phyloP scores from a whole-genome alignment of 805 yeast genomes.

The Starmerella apicola region DNA sequence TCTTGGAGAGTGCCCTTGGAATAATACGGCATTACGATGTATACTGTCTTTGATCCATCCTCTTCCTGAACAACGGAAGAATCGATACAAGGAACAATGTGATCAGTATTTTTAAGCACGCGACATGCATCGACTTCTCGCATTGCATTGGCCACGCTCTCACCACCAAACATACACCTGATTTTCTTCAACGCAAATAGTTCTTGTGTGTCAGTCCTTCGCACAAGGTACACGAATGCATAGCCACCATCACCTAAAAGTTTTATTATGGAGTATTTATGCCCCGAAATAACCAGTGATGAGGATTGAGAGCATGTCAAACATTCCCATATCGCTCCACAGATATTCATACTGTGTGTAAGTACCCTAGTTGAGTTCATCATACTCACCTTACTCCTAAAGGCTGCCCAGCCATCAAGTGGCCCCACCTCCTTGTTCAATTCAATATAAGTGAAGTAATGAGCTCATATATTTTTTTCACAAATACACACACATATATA shows the following conservation, averaged over 20 bases:
- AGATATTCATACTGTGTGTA: no score
- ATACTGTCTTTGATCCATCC: constrained; percentile 71
- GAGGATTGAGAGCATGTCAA: constrained; percentile 37
- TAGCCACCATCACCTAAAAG: constrained; percentile 88
- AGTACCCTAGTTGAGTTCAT: no score
- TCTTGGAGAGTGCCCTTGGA: constrained; percentile 69
- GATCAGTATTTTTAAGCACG: constrained; percentile 49
- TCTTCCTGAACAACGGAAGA: constrained; percentile 58
- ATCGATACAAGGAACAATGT: constrained; percentile 56
- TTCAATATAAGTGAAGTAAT: no score
- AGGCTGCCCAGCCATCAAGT: no score
- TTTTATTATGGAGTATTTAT: constrained; percentile 47
- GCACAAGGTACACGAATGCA: constrained; percentile 72
- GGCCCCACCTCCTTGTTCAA: no score
- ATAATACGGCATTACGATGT: constrained; percentile 68
- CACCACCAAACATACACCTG: constrained; percentile 76
- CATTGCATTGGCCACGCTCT: constrained; percentile 60
- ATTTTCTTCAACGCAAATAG: constrained; percentile 72
- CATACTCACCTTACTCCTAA: no score
- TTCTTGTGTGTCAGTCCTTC: constrained; percentile 34
- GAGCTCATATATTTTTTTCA: no score
- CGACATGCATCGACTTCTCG: constrained; percentile 65
- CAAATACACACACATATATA: no score
- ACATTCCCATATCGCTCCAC: constrained; percentile 27
- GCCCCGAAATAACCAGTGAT: constrained; percentile 47